These are phyloP conservation scores for Trifolium pratense DNA, from an alignment of 306 rosid species.

Conservation along the genomic window DNA sequence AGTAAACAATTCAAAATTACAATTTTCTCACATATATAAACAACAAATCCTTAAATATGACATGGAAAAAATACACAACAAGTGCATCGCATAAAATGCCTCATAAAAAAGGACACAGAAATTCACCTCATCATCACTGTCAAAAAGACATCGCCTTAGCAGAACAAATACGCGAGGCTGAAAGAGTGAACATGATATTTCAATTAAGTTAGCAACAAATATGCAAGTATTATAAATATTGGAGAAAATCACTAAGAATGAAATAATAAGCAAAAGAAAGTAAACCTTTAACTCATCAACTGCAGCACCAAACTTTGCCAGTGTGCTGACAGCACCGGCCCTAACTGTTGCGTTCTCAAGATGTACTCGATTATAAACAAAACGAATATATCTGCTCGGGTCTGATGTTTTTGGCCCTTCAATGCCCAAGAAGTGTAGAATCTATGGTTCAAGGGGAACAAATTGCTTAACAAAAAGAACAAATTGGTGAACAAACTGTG, in stretches of 20 bases:
- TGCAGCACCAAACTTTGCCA: slow-evolving; percentile 95
- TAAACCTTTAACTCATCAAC: slow-evolving; percentile 84
- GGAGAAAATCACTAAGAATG: slow-evolving; percentile 9
- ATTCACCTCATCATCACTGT: slow-evolving; percentile 95
- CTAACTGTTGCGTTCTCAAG: slow-evolving; percentile 98
- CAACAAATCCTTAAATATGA: slow-evolving; percentile 13
- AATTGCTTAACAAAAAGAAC: slow-evolving; percentile 28
- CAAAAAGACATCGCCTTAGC: slow-evolving; percentile 86
- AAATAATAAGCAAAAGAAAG: slow-evolving; percentile 19
- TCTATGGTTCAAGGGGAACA: slow-evolving; percentile 53
- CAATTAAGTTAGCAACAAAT: slow-evolving; percentile 41
- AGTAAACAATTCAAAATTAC: slow-evolving; percentile 17
- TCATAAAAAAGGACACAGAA: slow-evolving; percentile 31
- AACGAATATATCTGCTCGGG: slow-evolving; percentile 93
- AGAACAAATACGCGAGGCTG: slow-evolving; percentile 93
- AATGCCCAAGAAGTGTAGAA: slow-evolving; percentile 95
- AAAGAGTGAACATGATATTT: slow-evolving; percentile 39
- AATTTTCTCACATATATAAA: slow-evolving; percentile 12
- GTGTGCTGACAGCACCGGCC: slow-evolving; percentile 97
- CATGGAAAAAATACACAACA: not conserved
- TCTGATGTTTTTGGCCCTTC: slow-evolving; percentile 99
- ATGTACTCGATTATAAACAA: slow-evolving; percentile 94
- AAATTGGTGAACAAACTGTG: slow-evolving; percentile 31
- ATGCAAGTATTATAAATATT: slow-evolving; percentile 7
- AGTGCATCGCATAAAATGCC: slow-evolving; percentile 33